Percentiles rank a stretch among this genome's conserved stretches.
Conservation (phyloP, 2,329 filamentous ascomycete species). For the Botrytis cinerea region DNA sequence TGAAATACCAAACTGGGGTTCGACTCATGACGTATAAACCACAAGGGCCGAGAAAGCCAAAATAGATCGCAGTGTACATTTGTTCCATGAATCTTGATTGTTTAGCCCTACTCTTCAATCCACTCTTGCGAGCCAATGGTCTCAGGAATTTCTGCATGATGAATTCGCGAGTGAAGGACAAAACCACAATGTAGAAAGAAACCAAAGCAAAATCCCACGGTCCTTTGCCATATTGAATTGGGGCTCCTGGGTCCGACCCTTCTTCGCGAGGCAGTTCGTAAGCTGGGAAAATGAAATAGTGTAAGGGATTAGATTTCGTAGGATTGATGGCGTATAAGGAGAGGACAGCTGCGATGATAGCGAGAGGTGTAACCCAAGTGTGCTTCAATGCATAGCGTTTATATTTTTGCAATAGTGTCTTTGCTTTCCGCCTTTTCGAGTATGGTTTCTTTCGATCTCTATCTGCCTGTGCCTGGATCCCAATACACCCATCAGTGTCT, state of each 20-base stretch:
- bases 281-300: conserved; percentile 84
- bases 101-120: conserved; percentile 72
- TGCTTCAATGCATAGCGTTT: conserved; percentile 51
- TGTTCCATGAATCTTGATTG: conserved; percentile 95
- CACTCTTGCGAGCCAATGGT: conserved; percentile 69
- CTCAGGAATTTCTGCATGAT: conserved; percentile 88
- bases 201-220: conserved; percentile 83
- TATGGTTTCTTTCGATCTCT: conserved; percentile 40
- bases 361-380: conserved; percentile 65
- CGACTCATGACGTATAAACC: conserved; percentile 88
- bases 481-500: not conserved
- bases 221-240: conserved; percentile 81
- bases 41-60: conserved; percentile 76
- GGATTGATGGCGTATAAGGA: conserved; percentile 74
- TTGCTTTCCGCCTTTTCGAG: conserved; percentile 42
- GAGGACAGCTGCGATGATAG: conserved; percentile 64
- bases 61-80: conserved; percentile 90
- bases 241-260: conserved; percentile 46
- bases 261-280: conserved; percentile 67
- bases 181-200: conserved; percentile 81
- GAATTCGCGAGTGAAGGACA: conserved; percentile 92
- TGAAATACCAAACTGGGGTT: conserved; percentile 93
- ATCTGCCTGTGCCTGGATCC: conserved; percentile 35
- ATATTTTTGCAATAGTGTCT: conserved; percentile 50
- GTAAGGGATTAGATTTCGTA: conserved; percentile 72